phyloP scores from a whole-genome alignment of 768 basidiomycete genomes.

The Sistotremastrum suecicum region DNA sequence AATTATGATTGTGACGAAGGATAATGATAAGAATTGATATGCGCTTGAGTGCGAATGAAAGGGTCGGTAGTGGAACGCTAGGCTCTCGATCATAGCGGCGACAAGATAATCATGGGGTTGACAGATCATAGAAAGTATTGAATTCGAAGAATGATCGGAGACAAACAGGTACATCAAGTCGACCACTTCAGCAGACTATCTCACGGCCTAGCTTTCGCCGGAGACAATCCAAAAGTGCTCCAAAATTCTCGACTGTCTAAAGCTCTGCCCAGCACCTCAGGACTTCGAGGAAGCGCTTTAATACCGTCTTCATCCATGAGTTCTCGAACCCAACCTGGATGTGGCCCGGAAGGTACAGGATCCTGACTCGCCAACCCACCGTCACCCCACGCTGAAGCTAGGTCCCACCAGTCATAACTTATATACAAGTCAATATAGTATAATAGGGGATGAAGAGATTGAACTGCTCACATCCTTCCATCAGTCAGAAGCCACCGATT shows the following conservation, averaged over 20 bases:
- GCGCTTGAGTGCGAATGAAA: too few species aligned
- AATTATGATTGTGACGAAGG: too few species aligned
- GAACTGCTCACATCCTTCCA: conserved; percentile 20
- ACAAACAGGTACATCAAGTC: too few species aligned
- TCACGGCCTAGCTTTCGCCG: conserved; percentile 4
- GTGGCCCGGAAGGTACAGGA: conserved; percentile 18
- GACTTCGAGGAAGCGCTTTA: conserved; percentile 36
- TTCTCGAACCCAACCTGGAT: conserved; percentile 41
- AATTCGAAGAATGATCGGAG: too few species aligned
- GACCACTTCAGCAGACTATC: neutral
- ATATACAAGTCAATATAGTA: neutral
- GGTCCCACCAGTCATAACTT: conserved; percentile 54
- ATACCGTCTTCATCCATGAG: conserved; percentile 39
- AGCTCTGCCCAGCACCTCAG: conserved; percentile 34
- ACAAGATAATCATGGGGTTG: too few species aligned
- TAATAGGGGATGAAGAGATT: neutral
- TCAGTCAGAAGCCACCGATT: conserved; percentile 46
- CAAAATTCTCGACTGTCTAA: conserved; percentile 53
- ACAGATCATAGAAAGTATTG: too few species aligned
- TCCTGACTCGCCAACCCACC: conserved; percentile 9
- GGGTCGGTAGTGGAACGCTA: too few species aligned
- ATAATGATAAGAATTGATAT: too few species aligned
- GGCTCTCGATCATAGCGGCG: too few species aligned
- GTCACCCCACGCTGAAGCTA: conserved; percentile 39
- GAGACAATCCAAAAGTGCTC: conserved; percentile 15